Conservation (phyloP, 805 yeast genomes). For the Lipomyces starkeyi region DNA sequence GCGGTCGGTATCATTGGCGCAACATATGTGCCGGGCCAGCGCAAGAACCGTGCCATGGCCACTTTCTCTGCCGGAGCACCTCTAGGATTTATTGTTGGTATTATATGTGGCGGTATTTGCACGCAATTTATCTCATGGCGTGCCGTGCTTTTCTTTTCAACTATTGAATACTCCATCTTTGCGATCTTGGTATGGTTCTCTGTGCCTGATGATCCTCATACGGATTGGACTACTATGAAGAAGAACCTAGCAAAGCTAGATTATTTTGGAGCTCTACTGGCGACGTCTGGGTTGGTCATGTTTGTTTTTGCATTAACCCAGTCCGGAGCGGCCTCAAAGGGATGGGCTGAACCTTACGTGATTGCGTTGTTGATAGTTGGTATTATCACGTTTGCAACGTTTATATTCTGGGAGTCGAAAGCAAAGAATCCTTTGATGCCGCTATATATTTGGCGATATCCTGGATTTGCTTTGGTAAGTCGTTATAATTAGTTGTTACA, state of each 20-base stretch:
- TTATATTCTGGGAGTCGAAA: conserved; percentile 51
- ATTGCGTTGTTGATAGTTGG: conserved; percentile 53
- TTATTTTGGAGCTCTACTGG: conserved; percentile 53
- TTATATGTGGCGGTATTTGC: conserved; percentile 53
- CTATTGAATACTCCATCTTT: conserved; percentile 48
- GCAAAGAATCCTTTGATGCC: conserved; percentile 55
- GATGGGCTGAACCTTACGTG: conserved; percentile 57
- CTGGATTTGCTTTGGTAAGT: conserved; percentile 49
- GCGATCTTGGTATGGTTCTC: conserved; percentile 42
- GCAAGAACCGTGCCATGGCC: conserved; percentile 39
- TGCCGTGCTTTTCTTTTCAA: conserved; percentile 48
- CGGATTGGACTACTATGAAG: conserved; percentile 41
- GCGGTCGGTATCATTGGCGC: conserved; percentile 55
- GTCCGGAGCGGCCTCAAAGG: conserved; percentile 49
- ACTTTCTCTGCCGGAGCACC: conserved; percentile 58
- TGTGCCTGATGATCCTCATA: conserved; percentile 50
- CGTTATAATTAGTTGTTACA: neutral
- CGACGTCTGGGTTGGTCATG: conserved; percentile 51
- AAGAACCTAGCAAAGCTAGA: conserved; percentile 51
- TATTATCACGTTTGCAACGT: conserved; percentile 45
- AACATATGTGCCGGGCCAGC: conserved; percentile 41
- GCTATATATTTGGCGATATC: conserved; percentile 50
- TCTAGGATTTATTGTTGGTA: conserved; percentile 53
- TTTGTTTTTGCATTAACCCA: conserved; percentile 55
- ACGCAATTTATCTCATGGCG: conserved; percentile 51